A percentile compares a stretch with the other conserved stretches of the same genome.
Evolutionary conservation across 2,329 filamentous ascomycete genomes (phyloP).

Genomic region (Aureobasidium sp.): DNA sequence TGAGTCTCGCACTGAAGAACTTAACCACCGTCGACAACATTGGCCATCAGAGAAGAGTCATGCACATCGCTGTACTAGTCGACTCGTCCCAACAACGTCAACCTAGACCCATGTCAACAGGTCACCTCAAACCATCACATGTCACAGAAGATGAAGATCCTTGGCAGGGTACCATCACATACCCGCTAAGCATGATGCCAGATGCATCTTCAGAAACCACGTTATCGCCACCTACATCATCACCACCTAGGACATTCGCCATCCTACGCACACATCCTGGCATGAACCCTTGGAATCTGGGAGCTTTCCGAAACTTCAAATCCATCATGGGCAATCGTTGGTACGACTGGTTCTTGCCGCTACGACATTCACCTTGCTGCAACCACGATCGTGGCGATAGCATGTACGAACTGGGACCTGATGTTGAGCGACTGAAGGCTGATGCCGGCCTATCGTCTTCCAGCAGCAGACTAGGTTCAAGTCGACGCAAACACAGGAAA

Average conservation of each 20-base stretch:
- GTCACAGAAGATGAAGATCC: slow-evolving; percentile 13
- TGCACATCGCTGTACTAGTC: slow-evolving; percentile 70
- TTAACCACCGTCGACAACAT: slow-evolving; percentile 79
- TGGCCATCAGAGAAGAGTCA: slow-evolving; percentile 50
- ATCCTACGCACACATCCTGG: slow-evolving; percentile 64
- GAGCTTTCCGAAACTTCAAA: slow-evolving; percentile 60
- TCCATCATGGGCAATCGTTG: slow-evolving; percentile 67
- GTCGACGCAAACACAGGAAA: not conserved
- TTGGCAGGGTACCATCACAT: slow-evolving; percentile 44
- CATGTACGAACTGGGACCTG: slow-evolving; percentile 26
- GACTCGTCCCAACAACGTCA: slow-evolving; percentile 7
- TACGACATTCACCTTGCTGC: slow-evolving; percentile 65
- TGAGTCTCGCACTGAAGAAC: slow-evolving; percentile 63
- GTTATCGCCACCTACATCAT: slow-evolving; percentile 15
- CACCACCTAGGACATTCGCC: slow-evolving; percentile 57
- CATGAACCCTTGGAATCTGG: slow-evolving; percentile 81
- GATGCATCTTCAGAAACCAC: slow-evolving; percentile 20
- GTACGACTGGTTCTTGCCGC: slow-evolving; percentile 72
- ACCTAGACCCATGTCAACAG: slow-evolving; percentile 6
- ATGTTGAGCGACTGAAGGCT: slow-evolving; percentile 25
- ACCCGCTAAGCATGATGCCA: slow-evolving; percentile 40
- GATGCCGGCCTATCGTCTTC: slow-evolving; percentile 19
- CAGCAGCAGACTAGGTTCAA: not conserved
- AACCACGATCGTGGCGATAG: slow-evolving; percentile 40
- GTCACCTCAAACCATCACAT: not conserved